These are phyloP conservation scores for Nidularia pulvinata DNA, from an alignment of 768 basidiomycete species.

Conservation along the genomic window DNA sequence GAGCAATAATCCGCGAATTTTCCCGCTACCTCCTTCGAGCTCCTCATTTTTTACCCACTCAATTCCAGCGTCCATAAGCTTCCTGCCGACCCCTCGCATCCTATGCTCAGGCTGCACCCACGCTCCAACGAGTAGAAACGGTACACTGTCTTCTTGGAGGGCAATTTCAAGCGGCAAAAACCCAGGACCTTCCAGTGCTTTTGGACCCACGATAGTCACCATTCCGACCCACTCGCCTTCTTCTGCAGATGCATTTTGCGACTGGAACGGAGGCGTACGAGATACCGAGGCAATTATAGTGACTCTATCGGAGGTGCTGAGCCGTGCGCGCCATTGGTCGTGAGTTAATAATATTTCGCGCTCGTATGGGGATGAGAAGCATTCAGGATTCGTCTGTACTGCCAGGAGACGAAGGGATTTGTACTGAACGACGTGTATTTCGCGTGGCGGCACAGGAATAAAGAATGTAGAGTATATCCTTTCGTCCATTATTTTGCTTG, in stretches of 20 bases:
- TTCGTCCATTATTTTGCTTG: too few species aligned
- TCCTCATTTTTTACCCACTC: slow-evolving; percentile 2
- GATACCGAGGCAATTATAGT: slow-evolving; percentile 13
- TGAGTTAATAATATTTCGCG: slow-evolving; percentile 15
- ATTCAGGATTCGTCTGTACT: slow-evolving; percentile 22
- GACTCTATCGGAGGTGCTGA: slow-evolving; percentile 13
- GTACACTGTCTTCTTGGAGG: neutral
- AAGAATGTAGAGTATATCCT: neutral
- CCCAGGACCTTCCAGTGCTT: slow-evolving; percentile 2
- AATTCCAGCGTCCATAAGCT: slow-evolving; percentile 7
- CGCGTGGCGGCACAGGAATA: neutral
- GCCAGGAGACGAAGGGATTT: slow-evolving; percentile 15
- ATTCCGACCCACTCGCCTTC: neutral
- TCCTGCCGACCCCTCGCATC: slow-evolving; percentile 4
- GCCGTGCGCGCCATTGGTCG: slow-evolving; percentile 19
- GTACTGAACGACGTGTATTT: neutral
- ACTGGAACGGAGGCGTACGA: neutral
- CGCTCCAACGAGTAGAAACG: slow-evolving; percentile 10
- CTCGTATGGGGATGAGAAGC: slow-evolving; percentile 21
- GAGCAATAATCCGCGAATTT: neutral
- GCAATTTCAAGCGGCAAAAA: slow-evolving; percentile 2
- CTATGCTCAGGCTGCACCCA: slow-evolving; percentile 12
- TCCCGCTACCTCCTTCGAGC: neutral
- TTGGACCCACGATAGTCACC: neutral
- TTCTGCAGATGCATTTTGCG: neutral